Base-by-base conservation (phyloP, 1,284 basidiomycete species). In the Lentinula novae-zelandiae region DNA sequence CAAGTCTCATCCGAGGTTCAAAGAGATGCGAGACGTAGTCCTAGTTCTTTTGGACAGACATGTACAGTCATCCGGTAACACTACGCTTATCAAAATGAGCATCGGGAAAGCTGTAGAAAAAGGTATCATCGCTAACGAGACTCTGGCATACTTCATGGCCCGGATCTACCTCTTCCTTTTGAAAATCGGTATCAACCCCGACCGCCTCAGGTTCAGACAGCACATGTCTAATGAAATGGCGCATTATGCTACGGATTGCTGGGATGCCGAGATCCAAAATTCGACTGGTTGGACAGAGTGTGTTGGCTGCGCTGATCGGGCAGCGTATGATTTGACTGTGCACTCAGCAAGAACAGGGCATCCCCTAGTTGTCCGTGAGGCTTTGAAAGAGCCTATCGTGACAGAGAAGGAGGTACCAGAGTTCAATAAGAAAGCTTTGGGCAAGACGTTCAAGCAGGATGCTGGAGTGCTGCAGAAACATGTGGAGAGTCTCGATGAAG, bases 261-360 rank as follows among this genome's bases (percentile, higher is more conserved):
- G 96, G 96, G 96, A 99, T 73, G 96, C 96, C 62, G 96, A 99
- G 80, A 98, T 99, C 66, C 84, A 95, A 69, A 96, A 93, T 60
- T 92, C 92, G 53, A 91, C 89, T 68, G 96, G 96, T 57, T 99
- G 97, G 97, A 96, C 95, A 63, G 97, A 99, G 78, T 99, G 96
- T 74, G 96, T 98, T 56, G 97, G 96, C n/a, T 99, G 97, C 76
- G 96, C 97, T 52, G 96, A 99, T 76, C 90, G 97, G 60, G 93
- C 94, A 9, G 97, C 97, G 34, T 99, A 98, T 76, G 97, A 99
- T 72, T 72, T 92, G 66, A 79, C 78, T 34, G 89, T 91, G 67
- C 85, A 81, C 64, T 74, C 78, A 55, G 74, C 75, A 22, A 84
- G 75, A 74, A 92, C 90, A 38, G 87, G 87, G 0, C 85, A 88